Base-by-base conservation (phyloP, 148 eudicot species). In the Pharnaceum exiguum region DNA sequence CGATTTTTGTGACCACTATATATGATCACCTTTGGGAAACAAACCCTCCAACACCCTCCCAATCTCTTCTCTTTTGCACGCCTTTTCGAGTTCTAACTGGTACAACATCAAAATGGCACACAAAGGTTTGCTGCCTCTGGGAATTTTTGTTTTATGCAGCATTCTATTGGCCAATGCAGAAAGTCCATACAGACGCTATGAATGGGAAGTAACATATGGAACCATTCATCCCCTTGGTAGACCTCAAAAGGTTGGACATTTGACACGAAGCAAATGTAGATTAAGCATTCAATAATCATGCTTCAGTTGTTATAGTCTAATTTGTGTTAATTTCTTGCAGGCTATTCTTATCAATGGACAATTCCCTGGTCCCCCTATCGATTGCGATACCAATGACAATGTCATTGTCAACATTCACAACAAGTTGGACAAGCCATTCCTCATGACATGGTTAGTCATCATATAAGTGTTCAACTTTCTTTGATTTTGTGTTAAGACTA, bases 271-370 rank as follows among this genome's bases (percentile, higher is more conserved):
- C n/a, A n/a, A n/a, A n/a, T n/a, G n/a, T n/a, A n/a, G n/a, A n/a
- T n/a, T n/a, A n/a, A n/a, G n/a, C n/a, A n/a, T n/a, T n/a, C n/a
- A n/a, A n/a, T n/a, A n/a, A n/a, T n/a, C n/a, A n/a, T n/a, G n/a
- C n/a, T n/a, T n/a, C n/a, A n/a, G n/a, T n/a, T n/a, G 13, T 13
- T 16, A 21, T 28, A 11, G 15, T 7, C 6, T 21, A 8, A 49
- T 46, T 56, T 64, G 1, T 13, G 19, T 19, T 19, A 55, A 33
- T 9, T 33, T 21, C 38, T 67, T 72, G 64, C 60, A 84, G 90
- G 96, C 71, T 17, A 87, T 90, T 60, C 85, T 87, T 4, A 82
- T 90, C 51, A 86, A 90, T 28, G 95, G 91, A 19, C 80, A 74
- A 56, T 90, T 86, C 55, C 95, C 97, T 9, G 95, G 90, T 15